Conservation (phyloP, 1,284 basidiomycete genomes). For the Gymnopus androsaceus region DNA sequence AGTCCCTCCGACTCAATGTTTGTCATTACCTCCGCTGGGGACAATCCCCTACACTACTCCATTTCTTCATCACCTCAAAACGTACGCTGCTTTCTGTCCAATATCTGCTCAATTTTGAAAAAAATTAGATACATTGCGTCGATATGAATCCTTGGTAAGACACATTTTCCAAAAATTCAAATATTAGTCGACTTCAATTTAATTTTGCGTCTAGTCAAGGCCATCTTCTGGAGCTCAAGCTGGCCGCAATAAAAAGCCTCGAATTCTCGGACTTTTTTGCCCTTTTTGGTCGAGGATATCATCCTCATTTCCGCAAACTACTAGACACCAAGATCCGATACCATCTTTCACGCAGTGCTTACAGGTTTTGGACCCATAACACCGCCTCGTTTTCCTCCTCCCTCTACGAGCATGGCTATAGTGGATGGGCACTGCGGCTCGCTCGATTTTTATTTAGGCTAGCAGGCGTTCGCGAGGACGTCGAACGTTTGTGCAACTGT, state of each 20-base stretch:
- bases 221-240: slow-evolving; percentile 79
- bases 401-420: slow-evolving; percentile 81
- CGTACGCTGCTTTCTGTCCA: slow-evolving; percentile 29
- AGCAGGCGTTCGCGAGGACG: slow-evolving; percentile 60
- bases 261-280: slow-evolving; percentile 71
- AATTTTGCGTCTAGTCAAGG: slow-evolving; percentile 54
- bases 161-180: no score
- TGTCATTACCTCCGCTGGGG: slow-evolving; percentile 79
- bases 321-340: slow-evolving; percentile 72
- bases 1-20: slow-evolving; percentile 69
- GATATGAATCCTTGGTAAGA: slow-evolving; percentile 65
- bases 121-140: slow-evolving; percentile 65
- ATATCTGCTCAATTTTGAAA: neutral
- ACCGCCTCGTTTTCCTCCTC: slow-evolving; percentile 61
- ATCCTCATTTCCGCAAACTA: slow-evolving; percentile 64
- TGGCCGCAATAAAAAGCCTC: slow-evolving; percentile 66
- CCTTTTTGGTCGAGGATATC: slow-evolving; percentile 72
- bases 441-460: slow-evolving; percentile 64
- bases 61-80: slow-evolving; percentile 61
- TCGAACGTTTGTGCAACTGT: slow-evolving; percentile 59
- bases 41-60: slow-evolving; percentile 83
- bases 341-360: slow-evolving; percentile 73
- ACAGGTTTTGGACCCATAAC: slow-evolving; percentile 79
- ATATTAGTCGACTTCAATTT: neutral
- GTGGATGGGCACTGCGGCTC: slow-evolving; percentile 69